Base-by-base conservation (phyloP, 2,329 filamentous ascomycete species). In the Cytospora schulzeri region DNA sequence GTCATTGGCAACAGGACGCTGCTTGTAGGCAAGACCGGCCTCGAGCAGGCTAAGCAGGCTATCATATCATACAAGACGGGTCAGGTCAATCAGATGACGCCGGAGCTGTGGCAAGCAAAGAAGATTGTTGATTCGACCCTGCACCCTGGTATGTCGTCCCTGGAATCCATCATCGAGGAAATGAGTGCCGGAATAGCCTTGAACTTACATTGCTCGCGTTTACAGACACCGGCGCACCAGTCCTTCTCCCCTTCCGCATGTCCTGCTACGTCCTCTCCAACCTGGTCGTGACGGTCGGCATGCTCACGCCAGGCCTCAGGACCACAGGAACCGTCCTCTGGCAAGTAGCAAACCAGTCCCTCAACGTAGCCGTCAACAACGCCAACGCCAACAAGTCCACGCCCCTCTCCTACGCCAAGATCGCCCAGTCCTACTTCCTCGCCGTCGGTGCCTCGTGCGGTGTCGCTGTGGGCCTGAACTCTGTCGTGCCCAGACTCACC, bases 311-410 rank as follows among this genome's bases (percentile, higher is more conserved):
- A 3, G 91, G 91, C 12, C 85, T 98, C 28, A 81, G 85, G 84
- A 97, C 90, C 53, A 85, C 85, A 51, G 95, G 94, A 60, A 97
- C 92, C 6, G 83, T 98, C 45, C 89, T 90, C 69, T 99, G 95
- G 95, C 95, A 99, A 79, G 87, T 97, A 65, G 87, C 91, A 70
- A 99, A 99, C 79, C 95, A 99, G 81, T 97, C 93, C 15, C 89
- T 99, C 71, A 99, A 99, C 76, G 95, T 99, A 31, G 94, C 92
- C 70, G 94, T 99, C 83, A 99, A 99, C 84, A 93, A 88, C 76
- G 91, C 94, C 74, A 99, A 99, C 77, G 92, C 94, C 68, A 99
- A 99, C 85, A 99, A 99, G 78, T 97, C 93, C 48, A 93, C 92
- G 3, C 92, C 94, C 1, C 85, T 98, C 68, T 91, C 91, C 24